Base-by-base conservation (phyloP, 2,329 filamentous ascomycete species). In the Colletotrichum sp. region DNA sequence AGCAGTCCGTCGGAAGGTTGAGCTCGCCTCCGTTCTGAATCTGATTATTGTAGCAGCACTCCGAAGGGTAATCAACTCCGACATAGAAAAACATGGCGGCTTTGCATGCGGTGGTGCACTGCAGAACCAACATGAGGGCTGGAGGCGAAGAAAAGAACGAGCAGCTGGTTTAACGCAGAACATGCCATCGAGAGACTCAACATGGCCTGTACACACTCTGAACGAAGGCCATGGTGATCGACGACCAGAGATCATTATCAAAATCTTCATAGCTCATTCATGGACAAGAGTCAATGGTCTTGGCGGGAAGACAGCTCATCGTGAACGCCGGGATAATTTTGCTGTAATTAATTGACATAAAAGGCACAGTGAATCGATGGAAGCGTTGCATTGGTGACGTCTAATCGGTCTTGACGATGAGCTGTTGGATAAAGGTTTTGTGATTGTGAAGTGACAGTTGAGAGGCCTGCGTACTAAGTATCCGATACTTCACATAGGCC, bases 41-140 rank as follows among this genome's bases (percentile, higher is more conserved):
- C 54, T 75, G 77, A 76, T 80, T 24, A 24, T 80, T 82, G 72
- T 82, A 83, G 78, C 83, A 85, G 78, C 84, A 84, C 72, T 85
- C 83, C 34, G 70, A 76, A 62, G 80, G 79, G 75, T 83, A 85
- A 77, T 85, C 81, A 18, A 82, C 82, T 15, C 84, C 84, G 69
- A 85, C 85, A 77, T 84, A 85, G 66, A 79, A 80, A 76, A 79
- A 86, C 6, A 76, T 76, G 8, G 77, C 76, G 27, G 63, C 47
- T 36, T 57, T 43, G n/a, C 47, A 66, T 15, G 38, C 64, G 31
- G 18, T 9, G 13, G 47, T 66, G 21, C 64, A 57, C 31, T 57
- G 64, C 5, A 54, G n/a, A 8, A 66, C 47, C 3, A 47, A 57
- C 64, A 57, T 66, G 57, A 33, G 12, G 12, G 27, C 31, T 36